phyloP scores from a whole-genome alignment of 306 rosid genomes.

The Glycine latifolia region DNA sequence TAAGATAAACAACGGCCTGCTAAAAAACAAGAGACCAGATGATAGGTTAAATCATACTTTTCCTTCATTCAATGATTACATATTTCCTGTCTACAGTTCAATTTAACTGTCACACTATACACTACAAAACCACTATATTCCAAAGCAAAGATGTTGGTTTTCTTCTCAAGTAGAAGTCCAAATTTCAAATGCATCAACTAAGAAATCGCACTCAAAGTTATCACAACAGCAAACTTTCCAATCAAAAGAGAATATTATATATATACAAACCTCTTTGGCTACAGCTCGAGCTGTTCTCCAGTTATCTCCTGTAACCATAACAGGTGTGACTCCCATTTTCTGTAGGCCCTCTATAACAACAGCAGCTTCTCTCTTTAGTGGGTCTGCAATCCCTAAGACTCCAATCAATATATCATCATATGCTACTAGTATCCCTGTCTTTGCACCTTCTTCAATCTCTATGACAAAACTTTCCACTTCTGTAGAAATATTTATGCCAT shows the following conservation, averaged over 20 bases:
- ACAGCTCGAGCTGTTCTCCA: conserved; percentile 92
- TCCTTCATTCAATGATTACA: too few relatives aligned
- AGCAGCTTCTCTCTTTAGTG: conserved; percentile 91
- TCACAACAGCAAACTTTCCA: conserved; percentile 24
- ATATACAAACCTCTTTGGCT: conserved; percentile 79
- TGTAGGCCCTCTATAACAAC: conserved; percentile 81
- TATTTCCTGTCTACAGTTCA: too few relatives aligned
- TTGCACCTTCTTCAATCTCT: conserved; percentile 88
- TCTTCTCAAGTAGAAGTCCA: conserved; percentile 10
- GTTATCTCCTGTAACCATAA: conserved; percentile 95
- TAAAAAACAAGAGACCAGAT: too few relatives aligned
- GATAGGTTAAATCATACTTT: too few relatives aligned
- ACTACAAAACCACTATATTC: not conserved
- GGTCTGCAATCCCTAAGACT: conserved; percentile 90
- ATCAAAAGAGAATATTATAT: conserved; percentile 21
- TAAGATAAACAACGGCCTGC: too few relatives aligned
- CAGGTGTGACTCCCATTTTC: conserved; percentile 79
- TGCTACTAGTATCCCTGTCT: conserved; percentile 84
- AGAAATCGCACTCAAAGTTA: conserved; percentile 35
- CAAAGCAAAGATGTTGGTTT: conserved; percentile 32
- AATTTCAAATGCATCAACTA: conserved; percentile 10
- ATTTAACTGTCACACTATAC: too few relatives aligned
- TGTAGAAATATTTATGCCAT: conserved; percentile 66
- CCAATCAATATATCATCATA: conserved; percentile 66
- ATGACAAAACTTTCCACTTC: conserved; percentile 74